Base-by-base conservation (phyloP, 768 basidiomycete species). In the Hysterangium stoloniferum region DNA sequence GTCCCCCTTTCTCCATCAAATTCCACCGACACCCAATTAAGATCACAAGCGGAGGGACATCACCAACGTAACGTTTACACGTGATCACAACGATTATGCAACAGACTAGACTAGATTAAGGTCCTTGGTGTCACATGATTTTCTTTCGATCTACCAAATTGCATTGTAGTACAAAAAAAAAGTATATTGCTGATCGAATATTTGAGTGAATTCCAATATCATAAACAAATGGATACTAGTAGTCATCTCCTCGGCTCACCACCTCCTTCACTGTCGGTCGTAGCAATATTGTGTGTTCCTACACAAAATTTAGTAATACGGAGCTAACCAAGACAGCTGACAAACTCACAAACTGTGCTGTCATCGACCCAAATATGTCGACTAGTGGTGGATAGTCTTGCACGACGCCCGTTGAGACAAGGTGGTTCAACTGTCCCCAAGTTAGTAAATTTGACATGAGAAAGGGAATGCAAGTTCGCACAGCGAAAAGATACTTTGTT, bases 371-470 rank as follows among this genome's bases (percentile, higher is more conserved):
- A 45, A 69, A 71, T 47, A 80, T 77, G 64, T 98, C 96, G 58
- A 81, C 86, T 32, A 99, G 71, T 0, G 96, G 96, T 8, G 91
- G 96, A 64, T 98, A 97, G 55, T 86, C 89, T 56, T 84, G 79
- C 2, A 99, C 92, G 48, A 97, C 80, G 1, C 84, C 86, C 66
- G 92, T 85, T 36, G 76, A 69, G 24, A 99, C 96, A 6, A 98
- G 74, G 56, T 95, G 80, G 59, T 93, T 94, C 43, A 97, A 71
- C 92, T 94, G 58, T 46, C 31, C 17, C 46, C 19, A 27, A 41
- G 29, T 36, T 15, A 43, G 28, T 45, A 38, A 43, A 11, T 20
- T 32, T 20, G 3, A 32, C 20, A 24, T 38, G 41, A 28, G 24
- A 47, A 24, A 45, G 29, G 37, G 29, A 37, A 48, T 37, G 6